phyloP scores from a whole-genome alignment of 148 eudicot species.

The Chenopodium suecicum region DNA sequence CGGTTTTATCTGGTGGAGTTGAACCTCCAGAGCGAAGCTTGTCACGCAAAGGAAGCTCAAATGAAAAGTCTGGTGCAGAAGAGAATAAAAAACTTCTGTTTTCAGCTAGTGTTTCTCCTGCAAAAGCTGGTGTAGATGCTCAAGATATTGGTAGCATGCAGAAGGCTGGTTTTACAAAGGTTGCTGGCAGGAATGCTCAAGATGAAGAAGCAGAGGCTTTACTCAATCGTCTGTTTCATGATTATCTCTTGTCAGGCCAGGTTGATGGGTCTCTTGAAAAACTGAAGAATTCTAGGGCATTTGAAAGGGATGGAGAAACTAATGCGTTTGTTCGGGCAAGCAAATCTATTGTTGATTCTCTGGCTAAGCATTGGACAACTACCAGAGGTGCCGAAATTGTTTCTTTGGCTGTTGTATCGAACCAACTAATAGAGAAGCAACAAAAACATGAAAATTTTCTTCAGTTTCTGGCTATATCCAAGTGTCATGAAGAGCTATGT shows the following conservation, averaged over 20 bases:
- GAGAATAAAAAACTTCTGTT: conserved; percentile 51
- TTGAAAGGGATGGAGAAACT: conserved; percentile 89
- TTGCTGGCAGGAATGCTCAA: conserved; percentile 60
- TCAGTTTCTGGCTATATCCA: conserved; percentile 90
- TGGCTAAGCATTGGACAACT: conserved; percentile 98
- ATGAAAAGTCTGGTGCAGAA: conserved; percentile 65
- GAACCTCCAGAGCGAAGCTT: conserved; percentile 97
- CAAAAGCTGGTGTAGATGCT: conserved; percentile 57
- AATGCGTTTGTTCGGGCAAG: conserved; percentile 82
- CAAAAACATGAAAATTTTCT: conserved; percentile 91
- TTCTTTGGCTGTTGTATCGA: conserved; percentile 63
- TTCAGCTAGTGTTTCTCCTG: conserved; percentile 51
- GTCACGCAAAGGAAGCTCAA: conserved; percentile 94
- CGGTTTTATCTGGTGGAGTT: conserved; percentile 89
- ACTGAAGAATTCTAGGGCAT: conserved; percentile 69
- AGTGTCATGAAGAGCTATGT: conserved; percentile 91
- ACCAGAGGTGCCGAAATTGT: conserved; percentile 95
- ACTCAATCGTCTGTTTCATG: conserved; percentile 67
- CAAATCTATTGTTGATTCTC: conserved; percentile 88
- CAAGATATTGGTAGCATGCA: conserved; percentile 52
- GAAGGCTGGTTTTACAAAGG: conserved; percentile 47
- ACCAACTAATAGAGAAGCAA: conserved; percentile 81
- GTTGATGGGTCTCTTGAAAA: conserved; percentile 66
- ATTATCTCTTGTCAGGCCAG: conserved; percentile 69
- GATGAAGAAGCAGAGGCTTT: conserved; percentile 93